A percentile compares a stretch with the other conserved stretches of the same genome.
Conservation (phyloP, 352 stramenopile species). For the Globisporangium solare region DNA sequence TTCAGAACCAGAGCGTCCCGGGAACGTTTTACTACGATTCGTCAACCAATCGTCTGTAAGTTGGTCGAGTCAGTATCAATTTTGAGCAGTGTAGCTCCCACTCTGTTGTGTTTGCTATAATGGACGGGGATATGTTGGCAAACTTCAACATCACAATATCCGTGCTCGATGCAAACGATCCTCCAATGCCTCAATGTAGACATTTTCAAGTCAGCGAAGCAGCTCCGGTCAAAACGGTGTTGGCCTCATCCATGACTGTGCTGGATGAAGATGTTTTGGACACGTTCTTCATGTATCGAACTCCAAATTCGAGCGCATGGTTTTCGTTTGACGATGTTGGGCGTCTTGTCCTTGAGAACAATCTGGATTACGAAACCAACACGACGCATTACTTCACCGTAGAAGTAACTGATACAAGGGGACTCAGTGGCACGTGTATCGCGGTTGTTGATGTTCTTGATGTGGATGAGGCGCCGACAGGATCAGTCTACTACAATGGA, state of each 20-base stretch:
- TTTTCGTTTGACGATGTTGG: conserved; percentile 32
- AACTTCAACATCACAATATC: conserved; percentile 14
- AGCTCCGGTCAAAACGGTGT: conserved; percentile 13
- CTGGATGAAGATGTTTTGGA: conserved; percentile 25
- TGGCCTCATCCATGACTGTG: conserved; percentile 16
- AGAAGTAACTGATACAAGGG: conserved; percentile 25
- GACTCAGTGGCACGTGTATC: conserved; percentile 30
- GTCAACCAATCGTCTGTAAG: conserved; percentile 22
- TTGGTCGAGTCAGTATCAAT: conserved; percentile 25
- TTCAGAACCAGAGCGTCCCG: conserved; percentile 29
- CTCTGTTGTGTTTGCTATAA: conserved; percentile 2
- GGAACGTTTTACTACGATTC: conserved; percentile 48
- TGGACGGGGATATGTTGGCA: not conserved
- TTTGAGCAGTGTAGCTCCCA: conserved; percentile 24
- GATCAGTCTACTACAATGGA: conserved; percentile 24
- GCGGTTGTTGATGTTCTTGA: conserved; percentile 33
- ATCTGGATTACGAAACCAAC: conserved; percentile 35
- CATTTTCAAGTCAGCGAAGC: conserved; percentile 19
- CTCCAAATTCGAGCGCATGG: conserved; percentile 16
- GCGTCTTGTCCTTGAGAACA: conserved; percentile 21
- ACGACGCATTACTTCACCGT: conserved; percentile 22
- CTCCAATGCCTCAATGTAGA: conserved; percentile 16
- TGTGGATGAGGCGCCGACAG: conserved; percentile 32
- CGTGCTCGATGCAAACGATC: conserved; percentile 22
- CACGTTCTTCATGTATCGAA: conserved; percentile 14